Conservation (phyloP, 2,329 filamentous ascomycete genomes). For the Paecilomyces formosus region DNA sequence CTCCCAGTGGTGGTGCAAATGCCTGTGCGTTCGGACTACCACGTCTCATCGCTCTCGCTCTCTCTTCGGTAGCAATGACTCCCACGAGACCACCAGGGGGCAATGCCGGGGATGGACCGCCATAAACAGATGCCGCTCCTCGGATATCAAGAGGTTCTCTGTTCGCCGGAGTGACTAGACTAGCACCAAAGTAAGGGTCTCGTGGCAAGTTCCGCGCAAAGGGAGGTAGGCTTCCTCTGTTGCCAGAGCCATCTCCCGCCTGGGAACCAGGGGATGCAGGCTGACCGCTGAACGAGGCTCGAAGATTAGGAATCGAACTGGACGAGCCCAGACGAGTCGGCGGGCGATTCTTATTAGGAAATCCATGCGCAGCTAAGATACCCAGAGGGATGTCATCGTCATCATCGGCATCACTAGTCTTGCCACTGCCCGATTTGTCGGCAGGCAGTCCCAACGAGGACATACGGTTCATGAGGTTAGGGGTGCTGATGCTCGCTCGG, state of each 20-base stretch:
- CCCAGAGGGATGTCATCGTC: slow-evolving; percentile 84
- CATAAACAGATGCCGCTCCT: slow-evolving; percentile 44
- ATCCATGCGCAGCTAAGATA: slow-evolving; percentile 82
- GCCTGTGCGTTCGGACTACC: slow-evolving; percentile 65
- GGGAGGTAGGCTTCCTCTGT: slow-evolving; percentile 57
- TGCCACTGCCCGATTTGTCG: slow-evolving; percentile 29
- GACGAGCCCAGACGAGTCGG: slow-evolving; percentile 59
- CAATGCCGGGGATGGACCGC: slow-evolving; percentile 30
- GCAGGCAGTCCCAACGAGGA: slow-evolving; percentile 26
- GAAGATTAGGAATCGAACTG: slow-evolving; percentile 65
- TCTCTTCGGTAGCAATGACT: slow-evolving; percentile 79
- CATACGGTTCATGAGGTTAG: slow-evolving; percentile 35
- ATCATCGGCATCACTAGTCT: slow-evolving; percentile 54
- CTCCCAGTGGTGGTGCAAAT: slow-evolving; percentile 25
- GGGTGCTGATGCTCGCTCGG: slow-evolving; percentile 53
- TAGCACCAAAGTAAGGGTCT: slow-evolving; percentile 77
- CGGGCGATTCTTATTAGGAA: slow-evolving; percentile 69
- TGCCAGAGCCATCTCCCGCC: slow-evolving; percentile 40
- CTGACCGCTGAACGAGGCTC: slow-evolving; percentile 41
- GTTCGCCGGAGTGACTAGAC: slow-evolving; percentile 63
- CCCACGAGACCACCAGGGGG: slow-evolving; percentile 76
- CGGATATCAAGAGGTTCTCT: slow-evolving; percentile 69
- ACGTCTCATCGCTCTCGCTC: slow-evolving; percentile 66
- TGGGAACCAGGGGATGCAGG: slow-evolving; percentile 50
- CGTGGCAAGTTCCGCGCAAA: slow-evolving; percentile 77